Evolutionary conservation across 768 basidiomycete species (phyloP), one percentile per base, ranked within the genome.

Genomic region (Psilocybe subaeruginosa): DNA sequence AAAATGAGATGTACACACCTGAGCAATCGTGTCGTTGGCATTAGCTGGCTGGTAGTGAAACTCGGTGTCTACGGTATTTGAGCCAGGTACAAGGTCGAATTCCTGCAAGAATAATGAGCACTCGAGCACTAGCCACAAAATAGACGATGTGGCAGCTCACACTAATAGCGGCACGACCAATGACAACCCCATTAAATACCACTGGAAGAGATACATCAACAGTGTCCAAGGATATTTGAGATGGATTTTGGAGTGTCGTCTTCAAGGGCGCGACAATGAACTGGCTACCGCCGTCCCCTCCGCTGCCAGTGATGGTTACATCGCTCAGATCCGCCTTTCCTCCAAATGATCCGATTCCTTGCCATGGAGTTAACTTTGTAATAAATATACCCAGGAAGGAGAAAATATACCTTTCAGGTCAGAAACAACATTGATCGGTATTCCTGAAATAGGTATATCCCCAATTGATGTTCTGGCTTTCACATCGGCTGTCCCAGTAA

Each of bases 21-120:
- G 84, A 3, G 90, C 89, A 23, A 77, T 73, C 3, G 89, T 89
- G 66, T 91, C 83, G 64, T 90, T 89, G 8, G 86, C 81, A 70
- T 90, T 71, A 8, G 78, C 78, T 0, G 90, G 89, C 64, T 80
- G 75, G 65, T 92, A 92, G 61, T 82, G 87, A 77, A 92, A 91
- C 67, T 90, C 87, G 2, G 87, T 77, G 0, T 77, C 54, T 23
- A 85, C 67, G 1, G 65, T 68, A 63, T 90, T 88, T 47, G 76
- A 68, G 47, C 88, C 89, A 3, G 89, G 88, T 17, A 78, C 72
- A 46, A 91, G 76, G 62, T 85, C 66, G 61, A 90, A 86, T 14
- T 77, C 66, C 87, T 89, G 60, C 17, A 45, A 29, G 17, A 53
- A 19, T 17, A 37, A 45, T 61, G 46, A 46, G 52, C 37, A 8